Base-by-base conservation (phyloP, 768 basidiomycete genomes). In the Leccinellum luteum region DNA sequence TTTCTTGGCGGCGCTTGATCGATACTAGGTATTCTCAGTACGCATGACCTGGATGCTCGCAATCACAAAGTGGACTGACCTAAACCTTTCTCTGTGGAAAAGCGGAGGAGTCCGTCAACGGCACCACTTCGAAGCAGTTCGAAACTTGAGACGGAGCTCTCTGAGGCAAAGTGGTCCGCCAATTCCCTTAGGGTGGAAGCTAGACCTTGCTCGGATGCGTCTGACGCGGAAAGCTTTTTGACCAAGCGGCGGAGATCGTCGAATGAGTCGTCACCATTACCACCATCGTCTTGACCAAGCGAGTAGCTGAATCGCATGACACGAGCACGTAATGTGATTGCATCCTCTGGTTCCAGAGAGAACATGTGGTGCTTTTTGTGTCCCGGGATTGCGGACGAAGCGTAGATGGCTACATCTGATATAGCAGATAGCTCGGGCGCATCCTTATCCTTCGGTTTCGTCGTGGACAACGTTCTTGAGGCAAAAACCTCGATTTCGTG, bases 41-140 rank as follows among this genome's bases (percentile, higher is more conserved):
- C 23, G 12, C 14, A 21, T 28, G 19, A 23, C 63, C 56, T 19
- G 52, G 38, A 38, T 19, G 54, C 3, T 17, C 2, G 9, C 6
- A 7, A 47, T 27, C 23, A 6, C 32, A 54, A 54, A 30, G 34
- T 43, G 43, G 35, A 57, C 55, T 51, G n/a, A 63, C 64, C 55
- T 63, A 7, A 32, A 72, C 82, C 59, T 64, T 86, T 83, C 58
- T 89, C 85, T 4, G 88, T 90, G 5, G 92, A 85, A 72, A 93
- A 93, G 54, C 83, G 84, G 53, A 98, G 78, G 54, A 98, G 70
- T 13, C 86, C 87, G 63, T 95, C 94, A 2, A 98, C 89, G 5
- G 97, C 82, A 3, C 96, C 97, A 66, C 93, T 96, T 69, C 98
- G 90, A 56, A 98, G 75, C 48, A 98, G 74, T 75, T 99, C 97